Base-by-base conservation (phyloP, 306 rosid species). In the Acacia melanoxylon region DNA sequence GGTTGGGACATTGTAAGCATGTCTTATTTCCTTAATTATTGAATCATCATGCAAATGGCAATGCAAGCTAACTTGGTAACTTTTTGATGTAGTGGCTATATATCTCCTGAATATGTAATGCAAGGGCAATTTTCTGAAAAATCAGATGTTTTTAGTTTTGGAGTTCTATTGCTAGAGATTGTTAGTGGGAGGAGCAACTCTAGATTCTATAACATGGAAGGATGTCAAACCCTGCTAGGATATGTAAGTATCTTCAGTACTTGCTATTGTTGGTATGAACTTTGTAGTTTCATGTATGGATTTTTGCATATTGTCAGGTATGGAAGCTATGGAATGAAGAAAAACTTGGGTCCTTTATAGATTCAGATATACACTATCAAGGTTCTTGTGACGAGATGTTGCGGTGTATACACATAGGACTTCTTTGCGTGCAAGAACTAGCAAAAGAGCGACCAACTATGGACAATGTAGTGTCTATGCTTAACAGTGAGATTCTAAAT, bases 341-440 rank as follows among this genome's bases (percentile, higher is more conserved):
- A 13, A 40, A 37, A 22, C 15, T 14, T 35, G 44, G 5, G 10
- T 15, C 51, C 9, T 75, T 75, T 2, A 41, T 75, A 75, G 68
- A 56, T 3, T 67, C 68, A 35, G 49, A 13, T 54, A 54, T 56
- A 5, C 9, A 11, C 8, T 14, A 56, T 33, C 52, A 22, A 54
- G 42, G 49, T 41, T 75, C 42, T 76, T 4, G 45, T 13, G 62
- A n/a, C 11, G 25, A 76, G 7, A 76, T 76, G 15, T 40, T 76
- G 70, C 27, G 41, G 11, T 75, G 68, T 59, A 20, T 75, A 31
- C 68, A 31, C n/a, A 58, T 75, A 40, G 68, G 67, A 75, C 68
- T 76, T 24, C 52, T 76, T 1, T 76, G 79, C 59, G 79, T 76
- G 41, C 79, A 76, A 76, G 79, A 76, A 76, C 6, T n/a, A 10